Base-by-base conservation (phyloP, 2,329 filamentous ascomycete genomes). In the Xylariaceae sp. region DNA sequence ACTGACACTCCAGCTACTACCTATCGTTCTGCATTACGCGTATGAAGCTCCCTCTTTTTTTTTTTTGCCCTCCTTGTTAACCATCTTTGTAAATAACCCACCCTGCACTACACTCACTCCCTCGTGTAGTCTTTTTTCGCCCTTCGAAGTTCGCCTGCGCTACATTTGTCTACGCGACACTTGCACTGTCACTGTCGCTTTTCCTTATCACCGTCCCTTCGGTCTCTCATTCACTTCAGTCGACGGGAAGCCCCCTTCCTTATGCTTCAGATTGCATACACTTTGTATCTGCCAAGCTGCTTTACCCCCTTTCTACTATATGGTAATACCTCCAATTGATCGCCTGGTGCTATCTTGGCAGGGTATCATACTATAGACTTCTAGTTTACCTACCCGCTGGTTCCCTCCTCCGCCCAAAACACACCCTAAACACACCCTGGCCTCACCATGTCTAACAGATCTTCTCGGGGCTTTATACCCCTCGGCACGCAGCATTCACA, bases 381-480 rank as follows among this genome's bases (percentile, higher is more conserved):
- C 12, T 41, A 41, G 5, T 6, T n/a, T 32, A 55, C 42, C 40
- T 57, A 54, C 47, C 59, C 52, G 42, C 52, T 59, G 55, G 50
- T 56, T 47, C 6, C 32, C 37, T 42, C 12, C 12, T 29, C 29
- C 34, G 43, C 41, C 35, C 40, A 29, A 9, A 42, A 26, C 47
- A 26, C 34, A 49, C 35, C 34, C 39, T 4, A 49, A 37, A 56
- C 19, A 42, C 31, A 45, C 35, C 32, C 27, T 8, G 31, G 29
- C 12, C 30, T 37, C 29, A 52, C 43, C 54, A 68, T 68, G 67
- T 68, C 67, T 47, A 57, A 67, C 46, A 63, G 64, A 54, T 67
- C 66, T n/a, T 60, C 64, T 30, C 59, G 54, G 60, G 67, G 67
- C 40, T 69, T 69, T 51, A 51, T 67, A 40, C 66, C 62, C 31